Evolutionary conservation across 2,329 filamentous ascomycete species (phyloP), one percentile per base, ranked within the genome.

Genomic region (Fusarium buxicola): DNA sequence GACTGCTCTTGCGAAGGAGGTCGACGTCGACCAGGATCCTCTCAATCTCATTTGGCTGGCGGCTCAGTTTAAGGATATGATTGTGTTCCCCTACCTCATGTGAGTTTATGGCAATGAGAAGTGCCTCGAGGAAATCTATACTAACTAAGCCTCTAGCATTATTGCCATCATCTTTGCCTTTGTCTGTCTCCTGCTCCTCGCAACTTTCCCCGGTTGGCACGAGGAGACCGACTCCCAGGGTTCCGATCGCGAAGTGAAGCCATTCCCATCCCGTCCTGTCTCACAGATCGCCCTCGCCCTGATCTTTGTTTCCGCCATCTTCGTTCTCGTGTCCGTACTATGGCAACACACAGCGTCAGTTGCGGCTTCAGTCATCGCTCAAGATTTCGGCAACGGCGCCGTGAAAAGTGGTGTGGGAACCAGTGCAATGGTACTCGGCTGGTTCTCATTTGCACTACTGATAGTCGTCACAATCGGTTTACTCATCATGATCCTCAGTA

Each of bases 101-200:
- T 95, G 77, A 82, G 91, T 82, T 13, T n/a, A 2, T 12, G 4
- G 16, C 25, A 2, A 5, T 9, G 5, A 5, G 7, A 28, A 4
- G 8, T 11, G 9, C 8, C 16, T 44, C 15, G 8, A 9, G 9
- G 13, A 13, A 3, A 3, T 9, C 8, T 2, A 32, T 25, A 18
- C 59, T 69, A 30, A 67, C 54, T 9, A 3, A 6, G 13, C 18
- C 6, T 41, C 25, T 68, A 95, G 92, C 65, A 99, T 99, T 81
- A 94, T 99, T 73, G 95, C 95, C 73, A 94, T 98, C 74, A 92
- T 99, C 76, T 93, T 99, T 73, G 94, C 95, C 69, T 98, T 98
- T 80, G 85, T 98, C 77, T 97, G 93, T 76, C 92, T 99, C 75
- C 86, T 99, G 61, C 87, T 99, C 36, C 89, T 99, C 50, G 94